Conservation (phyloP, 2,329 filamentous ascomycete genomes). For the Fusarium heterosporum region DNA sequence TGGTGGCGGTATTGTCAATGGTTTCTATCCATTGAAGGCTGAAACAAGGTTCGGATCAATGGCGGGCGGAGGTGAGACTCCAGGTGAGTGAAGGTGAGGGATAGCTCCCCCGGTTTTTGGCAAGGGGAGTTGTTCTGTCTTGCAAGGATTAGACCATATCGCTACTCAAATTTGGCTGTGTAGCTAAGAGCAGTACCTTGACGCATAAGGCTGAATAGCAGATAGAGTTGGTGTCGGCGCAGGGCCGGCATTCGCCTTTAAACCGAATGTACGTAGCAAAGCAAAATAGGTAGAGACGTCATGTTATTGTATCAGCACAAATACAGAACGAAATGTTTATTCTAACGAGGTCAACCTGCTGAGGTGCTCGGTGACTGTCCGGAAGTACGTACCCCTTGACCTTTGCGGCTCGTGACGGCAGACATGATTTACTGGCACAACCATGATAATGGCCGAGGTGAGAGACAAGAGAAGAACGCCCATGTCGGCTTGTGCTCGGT, state of each 20-base stretch:
- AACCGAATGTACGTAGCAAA: constrained; percentile 43
- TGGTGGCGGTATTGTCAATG: neutral
- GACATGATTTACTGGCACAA: constrained; percentile 28
- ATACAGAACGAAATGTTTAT: neutral
- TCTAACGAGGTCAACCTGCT: constrained; percentile 15
- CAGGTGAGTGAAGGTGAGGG: constrained; percentile 28
- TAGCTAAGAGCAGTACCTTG: neutral
- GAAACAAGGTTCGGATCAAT: constrained; percentile 7
- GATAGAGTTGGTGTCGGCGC: no score
- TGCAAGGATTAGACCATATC: constrained; percentile 7
- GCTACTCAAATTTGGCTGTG: constrained; percentile 1
- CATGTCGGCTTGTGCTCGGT: constrained; percentile 32
- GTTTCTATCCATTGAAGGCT: neutral
- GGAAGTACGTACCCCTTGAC: constrained; percentile 42
- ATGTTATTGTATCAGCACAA: constrained; percentile 1
- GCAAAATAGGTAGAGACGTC: constrained; percentile 25
- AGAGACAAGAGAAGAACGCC: constrained; percentile 7
- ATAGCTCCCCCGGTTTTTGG: constrained; percentile 28
- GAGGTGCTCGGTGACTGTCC: constrained; percentile 45
- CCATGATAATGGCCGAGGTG: constrained; percentile 39
- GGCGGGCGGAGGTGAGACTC: neutral
- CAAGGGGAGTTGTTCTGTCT: neutral
- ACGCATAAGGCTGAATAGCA: no score
- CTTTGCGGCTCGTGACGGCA: constrained; percentile 36
- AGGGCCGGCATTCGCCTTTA: constrained; percentile 29